Evolutionary conservation across 225 moss, liverwort and hornwort species (phyloP), one percentile per base, ranked within the genome.

Genomic region (Marchantia paleacea): DNA sequence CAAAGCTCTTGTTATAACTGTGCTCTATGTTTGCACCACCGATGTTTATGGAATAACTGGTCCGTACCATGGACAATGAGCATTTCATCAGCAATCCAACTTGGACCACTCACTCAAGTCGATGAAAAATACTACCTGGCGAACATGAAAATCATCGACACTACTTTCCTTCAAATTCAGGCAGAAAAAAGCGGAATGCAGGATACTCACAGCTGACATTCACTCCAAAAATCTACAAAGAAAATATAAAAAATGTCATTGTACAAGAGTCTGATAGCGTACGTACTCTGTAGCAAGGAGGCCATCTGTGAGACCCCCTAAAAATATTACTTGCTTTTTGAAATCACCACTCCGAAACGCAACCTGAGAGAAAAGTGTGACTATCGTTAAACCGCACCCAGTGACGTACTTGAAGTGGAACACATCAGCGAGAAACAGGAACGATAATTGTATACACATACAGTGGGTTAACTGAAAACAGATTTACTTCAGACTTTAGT

Each of bases 231-330:
- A 39, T 2, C 3, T 52, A 72, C 24, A 52, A 72, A 50, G 20
- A 22, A 24, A 51, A 3, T 18, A 18, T 12, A 10, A 51, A 9
- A 12, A 51, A 72, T 0, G 4, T 9, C 25, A 2, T 1, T 10
- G 22, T 22, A 5, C 74, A 29, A 54, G 54, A 28, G 54, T 73
- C 12, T 61, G 50, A 22, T 22, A 30, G 57, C 62, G 26, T 52
- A 84, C 99, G 62, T 87, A 99, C 97, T 92, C 95, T 61, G 95
- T 95, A 3, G 99, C 95, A 76, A 95, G 90, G 19, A 99, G 90
- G 75, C 99, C 99, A 83, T 99, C 99, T 30, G 90, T 94, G 49
- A 99, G 88, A 72, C 99, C 99, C 58, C 95, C 95, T 66, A 99
- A 92, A 78, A 95, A 90, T 52, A 99, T 91, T 9, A 90, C 89